phyloP scores from a whole-genome alignment of 495 filamentous ascomycete species.

The Tirmania nivea region DNA sequence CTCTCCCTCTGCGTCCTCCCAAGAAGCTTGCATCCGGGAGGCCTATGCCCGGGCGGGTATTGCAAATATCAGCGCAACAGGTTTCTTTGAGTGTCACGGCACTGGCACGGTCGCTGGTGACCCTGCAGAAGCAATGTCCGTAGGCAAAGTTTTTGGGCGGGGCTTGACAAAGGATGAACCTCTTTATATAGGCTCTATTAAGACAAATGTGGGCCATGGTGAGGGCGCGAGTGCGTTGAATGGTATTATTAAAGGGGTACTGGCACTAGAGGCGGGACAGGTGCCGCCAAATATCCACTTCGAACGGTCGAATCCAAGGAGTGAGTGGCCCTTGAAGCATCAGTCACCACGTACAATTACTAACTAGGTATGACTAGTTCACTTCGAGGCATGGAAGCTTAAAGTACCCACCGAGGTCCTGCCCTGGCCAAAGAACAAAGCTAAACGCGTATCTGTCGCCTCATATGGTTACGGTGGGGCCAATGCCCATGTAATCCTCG shows the following conservation, averaged over 20 bases:
- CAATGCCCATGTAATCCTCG: conserved; percentile 39
- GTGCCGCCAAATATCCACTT: conserved; percentile 39
- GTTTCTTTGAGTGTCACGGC: conserved; percentile 30
- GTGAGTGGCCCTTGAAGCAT: neutral
- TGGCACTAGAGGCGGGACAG: conserved; percentile 29
- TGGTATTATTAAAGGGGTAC: conserved; percentile 32
- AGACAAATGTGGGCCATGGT: conserved; percentile 31
- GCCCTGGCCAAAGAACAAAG: conserved; percentile 26
- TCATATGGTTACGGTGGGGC: conserved; percentile 42
- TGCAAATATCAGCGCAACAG: conserved; percentile 16
- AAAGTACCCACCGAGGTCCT: conserved; percentile 15
- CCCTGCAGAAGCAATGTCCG: conserved; percentile 23
- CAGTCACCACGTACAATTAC: neutral
- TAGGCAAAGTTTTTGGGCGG: conserved; percentile 16
- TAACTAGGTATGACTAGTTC: conserved; percentile 11
- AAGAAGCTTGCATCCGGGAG: conserved; percentile 22
- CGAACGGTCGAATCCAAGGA: conserved; percentile 27
- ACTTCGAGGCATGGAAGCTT: conserved; percentile 11
- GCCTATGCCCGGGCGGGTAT: conserved; percentile 22
- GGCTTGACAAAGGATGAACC: conserved; percentile 4
- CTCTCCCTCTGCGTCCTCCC: conserved; percentile 22
- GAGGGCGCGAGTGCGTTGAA: conserved; percentile 40
- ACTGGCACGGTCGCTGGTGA: conserved; percentile 32
- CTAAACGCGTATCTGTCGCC: conserved; percentile 39
- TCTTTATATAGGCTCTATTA: conserved; percentile 30